A percentile compares a stretch with the other conserved stretches of the same genome.
These are phyloP conservation scores for Solanum peruvianum DNA, from an alignment of 257 asterid species.

Conservation along the genomic window DNA sequence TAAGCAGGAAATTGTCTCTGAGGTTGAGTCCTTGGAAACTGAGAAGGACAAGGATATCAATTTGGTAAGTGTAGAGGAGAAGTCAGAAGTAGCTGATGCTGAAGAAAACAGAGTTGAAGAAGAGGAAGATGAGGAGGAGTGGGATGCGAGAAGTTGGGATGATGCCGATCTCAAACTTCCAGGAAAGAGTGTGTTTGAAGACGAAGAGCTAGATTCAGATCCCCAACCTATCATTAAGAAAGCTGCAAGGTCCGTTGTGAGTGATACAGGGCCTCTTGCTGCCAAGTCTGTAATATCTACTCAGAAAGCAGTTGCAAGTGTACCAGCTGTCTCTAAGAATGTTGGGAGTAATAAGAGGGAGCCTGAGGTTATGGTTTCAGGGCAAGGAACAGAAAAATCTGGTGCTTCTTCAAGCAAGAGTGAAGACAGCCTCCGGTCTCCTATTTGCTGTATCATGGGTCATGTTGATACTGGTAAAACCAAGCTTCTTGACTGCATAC, in stretches of 20 bases:
- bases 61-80: constrained; percentile 15
- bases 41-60: constrained; percentile 13
- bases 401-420: constrained; percentile 10
- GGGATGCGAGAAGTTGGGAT: constrained; percentile 99
- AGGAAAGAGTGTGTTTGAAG: constrained; percentile 68
- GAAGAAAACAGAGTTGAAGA: constrained; percentile 39
- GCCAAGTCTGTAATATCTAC: constrained; percentile 16
- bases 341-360: constrained; percentile 14
- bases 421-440: constrained; percentile 63
- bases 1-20: constrained; percentile 25
- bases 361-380: constrained; percentile 19
- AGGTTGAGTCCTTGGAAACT: constrained; percentile 28
- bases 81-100: constrained; percentile 24
- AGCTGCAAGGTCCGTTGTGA: background rate
- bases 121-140: constrained; percentile 46
- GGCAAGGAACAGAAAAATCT: constrained; percentile 5
- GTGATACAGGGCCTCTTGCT: background rate
- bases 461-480: constrained; percentile 99
- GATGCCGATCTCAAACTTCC: constrained; percentile 78
- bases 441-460: constrained; percentile 98
- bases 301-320: constrained; percentile 10
- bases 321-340: constrained; percentile 14
- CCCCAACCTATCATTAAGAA: constrained; percentile 43
- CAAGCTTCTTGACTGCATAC: constrained; percentile 86
- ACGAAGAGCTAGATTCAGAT: constrained; percentile 75